Conservation (phyloP, 768 basidiomycete species). For the Naematelia aurantialba region DNA sequence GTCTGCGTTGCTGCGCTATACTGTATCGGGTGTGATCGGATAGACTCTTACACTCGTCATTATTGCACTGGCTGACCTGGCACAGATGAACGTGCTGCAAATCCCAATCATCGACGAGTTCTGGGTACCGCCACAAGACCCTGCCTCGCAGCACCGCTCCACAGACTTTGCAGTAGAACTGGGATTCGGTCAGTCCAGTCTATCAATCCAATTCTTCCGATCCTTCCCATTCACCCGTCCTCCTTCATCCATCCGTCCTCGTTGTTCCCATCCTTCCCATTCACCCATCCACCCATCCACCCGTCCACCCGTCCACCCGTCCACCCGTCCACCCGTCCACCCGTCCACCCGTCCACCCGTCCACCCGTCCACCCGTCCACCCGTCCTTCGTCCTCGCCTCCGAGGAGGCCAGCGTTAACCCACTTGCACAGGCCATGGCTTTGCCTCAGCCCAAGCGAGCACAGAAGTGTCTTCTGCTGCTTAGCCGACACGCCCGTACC, state of each 20-base stretch:
- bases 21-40: neutral
- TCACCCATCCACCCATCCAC: too few relatives aligned
- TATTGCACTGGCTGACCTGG: neutral
- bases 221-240: too few relatives aligned
- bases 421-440: neutral
- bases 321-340: too few relatives aligned
- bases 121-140: slow-evolving; percentile 82
- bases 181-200: slow-evolving; percentile 57
- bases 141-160: slow-evolving; percentile 63
- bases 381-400: too few relatives aligned
- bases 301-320: too few relatives aligned
- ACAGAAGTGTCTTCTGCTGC: neutral
- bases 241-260: too few relatives aligned
- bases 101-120: slow-evolving; percentile 92
- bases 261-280: too few relatives aligned
- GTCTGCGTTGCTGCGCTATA: neutral
- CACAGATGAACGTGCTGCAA: slow-evolving; percentile 70
- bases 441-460: neutral
- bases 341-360: too few relatives aligned
- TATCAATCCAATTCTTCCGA: too few relatives aligned
- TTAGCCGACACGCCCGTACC: neutral
- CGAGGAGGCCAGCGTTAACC: neutral
- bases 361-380: too few relatives aligned
- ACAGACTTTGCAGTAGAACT: slow-evolving; percentile 83
- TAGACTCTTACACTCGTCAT: too few relatives aligned